Conservation (phyloP, 2,329 filamentous ascomycete species). For the Cryphonectria nitschkei region DNA sequence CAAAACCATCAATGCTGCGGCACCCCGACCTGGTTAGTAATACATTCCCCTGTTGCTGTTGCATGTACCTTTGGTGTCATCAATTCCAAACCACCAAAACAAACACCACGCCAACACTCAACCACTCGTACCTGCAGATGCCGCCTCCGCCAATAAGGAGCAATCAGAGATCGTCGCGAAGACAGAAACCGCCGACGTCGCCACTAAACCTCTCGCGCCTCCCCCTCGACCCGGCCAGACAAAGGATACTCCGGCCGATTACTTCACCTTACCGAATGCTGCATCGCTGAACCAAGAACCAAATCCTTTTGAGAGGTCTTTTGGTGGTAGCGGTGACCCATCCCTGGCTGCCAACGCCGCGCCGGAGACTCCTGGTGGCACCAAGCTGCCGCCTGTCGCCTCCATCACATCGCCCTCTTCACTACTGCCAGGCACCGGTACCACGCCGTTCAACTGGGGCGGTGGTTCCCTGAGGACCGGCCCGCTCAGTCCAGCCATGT, state of each 20-base stretch:
- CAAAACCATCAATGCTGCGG: slow-evolving; percentile 43
- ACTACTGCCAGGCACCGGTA: slow-evolving; percentile 73
- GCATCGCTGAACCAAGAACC: slow-evolving; percentile 74
- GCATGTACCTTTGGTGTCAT: slow-evolving; percentile 22
- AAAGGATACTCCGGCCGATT: slow-evolving; percentile 62
- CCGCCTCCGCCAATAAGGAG: slow-evolving; percentile 49
- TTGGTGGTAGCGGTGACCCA: slow-evolving; percentile 59
- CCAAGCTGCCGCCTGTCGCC: slow-evolving; percentile 85
- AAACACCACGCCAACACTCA: slow-evolving; percentile 22
- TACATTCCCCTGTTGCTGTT: slow-evolving; percentile 6
- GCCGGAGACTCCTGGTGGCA: slow-evolving; percentile 79
- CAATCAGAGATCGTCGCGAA: slow-evolving; percentile 48
- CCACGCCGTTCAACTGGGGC: slow-evolving; percentile 77
- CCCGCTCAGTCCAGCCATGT: slow-evolving; percentile 95
- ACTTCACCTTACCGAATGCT: slow-evolving; percentile 65
- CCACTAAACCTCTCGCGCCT: slow-evolving; percentile 68
- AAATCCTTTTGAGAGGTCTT: slow-evolving; percentile 97
- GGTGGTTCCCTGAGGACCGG: slow-evolving; percentile 86
- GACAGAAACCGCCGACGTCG: slow-evolving; percentile 59
- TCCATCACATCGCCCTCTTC: slow-evolving; percentile 89
- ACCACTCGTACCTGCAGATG: slow-evolving; percentile 41
- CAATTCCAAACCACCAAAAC: slow-evolving; percentile 25
- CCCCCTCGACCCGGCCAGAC: slow-evolving; percentile 66
- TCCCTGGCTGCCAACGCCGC: slow-evolving; percentile 18
- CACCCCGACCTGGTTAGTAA: slow-evolving; percentile 28